Evolutionary conservation across 2,329 filamentous ascomycete genomes (phyloP), one percentile per base, ranked within the genome.

Genomic region (Ampelomyces quisqualis): DNA sequence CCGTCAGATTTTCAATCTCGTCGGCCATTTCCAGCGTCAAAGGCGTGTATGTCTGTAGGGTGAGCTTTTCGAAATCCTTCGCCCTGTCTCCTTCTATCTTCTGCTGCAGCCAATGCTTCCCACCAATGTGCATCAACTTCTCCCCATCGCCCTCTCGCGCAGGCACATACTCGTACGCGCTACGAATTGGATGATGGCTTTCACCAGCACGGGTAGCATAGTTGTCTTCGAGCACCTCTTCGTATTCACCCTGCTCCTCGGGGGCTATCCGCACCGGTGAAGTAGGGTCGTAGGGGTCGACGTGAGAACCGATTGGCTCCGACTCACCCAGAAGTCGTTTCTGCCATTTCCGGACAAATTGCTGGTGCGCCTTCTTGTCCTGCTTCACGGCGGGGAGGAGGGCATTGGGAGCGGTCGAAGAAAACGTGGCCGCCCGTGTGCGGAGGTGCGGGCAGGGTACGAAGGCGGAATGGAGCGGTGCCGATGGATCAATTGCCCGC

Each of bases 71-170:
- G 48, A 51, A 64, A 39, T 64, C 60, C 30, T 49, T 49, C 8
- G 60, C 59, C 48, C 60, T 50, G 17, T 58, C 51, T 18, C 24
- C 37, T 43, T 66, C 62, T 18, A 64, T 55, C 22, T 57, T 55
- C 40, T 65, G 48, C 47, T 58, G 59, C 22, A 65, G 54, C 70
- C 70, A 74, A 38, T 73, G 57, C 43, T 73, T 72, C 5, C 69
- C 68, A 24, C 82, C 82, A 22, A 85, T 70, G 34, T 65, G 68
- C 50, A 77, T 71, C 43, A 85, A 61, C 0, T 74, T 76, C 14
- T 23, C 32, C 9, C 39, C 35, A 4, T 45, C n/a, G n/a, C n/a
- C n/a, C n/a, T 28, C 10, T 47, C 27, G 2, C n/a, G n/a, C n/a
- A n/a, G n/a, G n/a, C n/a, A n/a, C n/a, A n/a, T n/a, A n/a, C n/a